Conservation (phyloP, 129 eudicot genomes). For the Flaveria bidentis region DNA sequence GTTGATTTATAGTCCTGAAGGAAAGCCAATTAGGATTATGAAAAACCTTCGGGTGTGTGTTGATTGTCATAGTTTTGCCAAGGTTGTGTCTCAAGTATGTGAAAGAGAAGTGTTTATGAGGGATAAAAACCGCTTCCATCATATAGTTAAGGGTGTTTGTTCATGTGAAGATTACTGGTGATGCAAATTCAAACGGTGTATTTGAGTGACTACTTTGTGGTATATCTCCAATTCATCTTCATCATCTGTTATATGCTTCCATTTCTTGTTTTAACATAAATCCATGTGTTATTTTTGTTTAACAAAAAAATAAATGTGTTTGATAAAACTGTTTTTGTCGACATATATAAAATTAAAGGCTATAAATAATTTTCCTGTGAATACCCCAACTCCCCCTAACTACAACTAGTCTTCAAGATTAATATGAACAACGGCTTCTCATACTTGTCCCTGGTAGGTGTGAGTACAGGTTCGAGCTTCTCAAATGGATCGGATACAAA, state of each 20-base stretch:
- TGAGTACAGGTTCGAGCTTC: conserved; percentile 6
- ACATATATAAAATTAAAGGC: too few species aligned
- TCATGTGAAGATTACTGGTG: conserved; percentile 84
- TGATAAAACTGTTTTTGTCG: neutral
- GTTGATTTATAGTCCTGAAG: conserved; percentile 43
- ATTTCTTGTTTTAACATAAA: neutral
- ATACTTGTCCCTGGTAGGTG: conserved; percentile 10
- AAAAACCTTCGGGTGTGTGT: conserved; percentile 81
- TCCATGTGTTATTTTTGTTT: neutral
- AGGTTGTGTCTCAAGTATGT: conserved; percentile 64
- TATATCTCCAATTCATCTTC: conserved; percentile 3
- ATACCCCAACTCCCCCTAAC: neutral
- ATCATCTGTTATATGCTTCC: neutral
- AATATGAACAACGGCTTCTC: neutral
- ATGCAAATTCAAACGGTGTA: conserved; percentile 10
- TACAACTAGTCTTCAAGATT: neutral
- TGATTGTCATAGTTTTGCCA: conserved; percentile 82
- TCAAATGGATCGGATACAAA: conserved; percentile 1
- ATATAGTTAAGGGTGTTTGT: conserved; percentile 58
- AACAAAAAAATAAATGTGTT: neutral
- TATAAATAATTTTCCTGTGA: neutral
- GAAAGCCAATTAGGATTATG: conserved; percentile 60
- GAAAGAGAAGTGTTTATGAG: conserved; percentile 63
- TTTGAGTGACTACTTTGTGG: neutral
- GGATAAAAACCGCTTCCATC: conserved; percentile 77